Percentiles rank a stretch among this genome's conserved stretches.
phyloP scores from a whole-genome alignment of 164 flowering plant species.

The Stephania yunnanensis region DNA sequence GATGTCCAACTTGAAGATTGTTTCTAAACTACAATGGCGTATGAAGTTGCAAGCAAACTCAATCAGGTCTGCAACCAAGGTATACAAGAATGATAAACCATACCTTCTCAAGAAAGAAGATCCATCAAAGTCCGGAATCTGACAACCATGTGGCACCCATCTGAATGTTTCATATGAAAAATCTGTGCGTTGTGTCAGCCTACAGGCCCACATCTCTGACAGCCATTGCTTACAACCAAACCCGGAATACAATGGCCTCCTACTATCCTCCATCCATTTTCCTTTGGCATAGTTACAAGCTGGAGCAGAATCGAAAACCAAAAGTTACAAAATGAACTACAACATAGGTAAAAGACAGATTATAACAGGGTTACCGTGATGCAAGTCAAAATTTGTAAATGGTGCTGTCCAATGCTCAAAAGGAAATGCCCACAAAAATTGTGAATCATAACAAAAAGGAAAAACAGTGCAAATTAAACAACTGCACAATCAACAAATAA shows the following conservation, averaged over 20 bases:
- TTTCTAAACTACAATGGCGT: not conserved
- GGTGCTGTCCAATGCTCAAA: not conserved
- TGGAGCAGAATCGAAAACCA: conserved; percentile 23
- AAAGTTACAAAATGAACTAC: not conserved
- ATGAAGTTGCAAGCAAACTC: not conserved
- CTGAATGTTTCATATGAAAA: conserved; percentile 64
- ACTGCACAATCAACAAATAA: not conserved
- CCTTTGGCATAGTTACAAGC: conserved; percentile 74
- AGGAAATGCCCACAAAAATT: not conserved
- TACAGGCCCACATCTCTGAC: conserved; percentile 84
- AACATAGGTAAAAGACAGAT: not conserved
- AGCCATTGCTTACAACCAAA: conserved; percentile 70
- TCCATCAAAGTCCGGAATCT: conserved; percentile 49
- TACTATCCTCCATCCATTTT: conserved; percentile 62
- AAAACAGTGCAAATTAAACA: not conserved
- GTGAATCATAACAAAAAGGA: not conserved
- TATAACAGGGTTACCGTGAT: too few species aligned
- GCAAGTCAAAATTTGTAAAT: not conserved
- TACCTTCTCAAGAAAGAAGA: conserved; percentile 61
- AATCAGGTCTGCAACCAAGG: not conserved
- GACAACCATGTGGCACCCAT: conserved; percentile 65
- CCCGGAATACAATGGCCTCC: conserved; percentile 66
- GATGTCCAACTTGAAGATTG: not conserved
- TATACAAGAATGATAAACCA: not conserved
- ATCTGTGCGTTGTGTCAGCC: conserved; percentile 67